Base-by-base conservation (phyloP, 768 basidiomycete species). In the Gymnopilus junonius region DNA sequence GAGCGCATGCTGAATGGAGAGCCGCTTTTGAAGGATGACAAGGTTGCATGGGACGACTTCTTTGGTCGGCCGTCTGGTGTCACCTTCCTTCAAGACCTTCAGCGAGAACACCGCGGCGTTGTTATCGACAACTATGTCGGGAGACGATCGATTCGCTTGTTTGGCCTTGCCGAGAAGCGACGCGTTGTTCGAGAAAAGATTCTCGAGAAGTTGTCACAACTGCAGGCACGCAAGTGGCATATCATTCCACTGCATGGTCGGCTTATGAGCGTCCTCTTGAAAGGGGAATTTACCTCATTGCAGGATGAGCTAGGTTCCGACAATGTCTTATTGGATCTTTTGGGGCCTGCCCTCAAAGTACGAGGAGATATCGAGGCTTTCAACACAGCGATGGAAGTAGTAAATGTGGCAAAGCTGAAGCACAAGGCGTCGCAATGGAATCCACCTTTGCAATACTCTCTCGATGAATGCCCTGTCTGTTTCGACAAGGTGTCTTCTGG, bases 1-100 rank as follows among this genome's bases (percentile, higher is more conserved):
- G 89, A 91, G 69, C 79, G 78, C n/a, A 76, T 89, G 11, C 69
- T 89, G 0, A 83, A 80, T 2, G 91, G 92, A 0, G 88, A 93
- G 65, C 75, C 82, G 2, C 71, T 91, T 34, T 79, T 74, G 27
- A 67, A 82, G 17, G 80, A 85, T 46, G 85, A 82, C 29, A 82
- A 83, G 40, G 74, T 80, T 1, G 75, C 84, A 8, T 94, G 91
- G 91, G 88, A 93, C 62, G 76, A 79, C 3, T 92, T 85, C 73
- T 88, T 94, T 63, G 69, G 70, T 21, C 65, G 77, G 4, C 61
- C 66, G 0, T 73, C 73, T 6, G 90, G 90, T 0, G 40, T 50
- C 0, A 21, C 14, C 0, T 92, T 83, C 70, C 56, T 93, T 50
- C 66, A 75, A 0, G 70, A 77, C 0, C 58, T 92, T 11, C 78